Conservation (phyloP, 306 rosid genomes). For the Pyrus betulifolia region DNA sequence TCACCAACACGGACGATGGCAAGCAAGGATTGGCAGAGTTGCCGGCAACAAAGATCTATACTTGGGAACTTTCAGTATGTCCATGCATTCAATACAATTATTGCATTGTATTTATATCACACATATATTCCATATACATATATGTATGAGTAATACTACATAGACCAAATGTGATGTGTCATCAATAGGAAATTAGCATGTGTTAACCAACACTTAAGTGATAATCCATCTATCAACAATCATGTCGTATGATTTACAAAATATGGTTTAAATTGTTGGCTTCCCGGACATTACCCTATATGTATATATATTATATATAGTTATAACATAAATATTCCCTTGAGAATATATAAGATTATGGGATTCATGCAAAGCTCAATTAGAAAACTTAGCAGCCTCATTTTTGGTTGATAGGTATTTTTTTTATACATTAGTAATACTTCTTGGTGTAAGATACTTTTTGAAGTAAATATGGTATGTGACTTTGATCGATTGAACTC, state of each 20-base stretch:
- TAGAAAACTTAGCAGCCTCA: background rate
- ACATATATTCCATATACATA: background rate
- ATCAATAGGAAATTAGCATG: no score
- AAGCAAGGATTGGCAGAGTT: constrained; percentile 97
- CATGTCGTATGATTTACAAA: no score
- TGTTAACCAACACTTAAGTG: no score
- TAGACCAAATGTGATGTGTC: no score
- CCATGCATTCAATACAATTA: background rate
- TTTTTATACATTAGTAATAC: background rate
- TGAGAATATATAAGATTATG: background rate
- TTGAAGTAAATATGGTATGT: background rate
- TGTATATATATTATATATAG: no score
- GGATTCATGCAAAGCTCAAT: background rate
- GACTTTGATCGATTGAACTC: background rate
- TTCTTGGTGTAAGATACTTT: no score
- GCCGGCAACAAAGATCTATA: constrained; percentile 99
- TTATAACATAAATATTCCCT: background rate
- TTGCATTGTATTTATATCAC: background rate
- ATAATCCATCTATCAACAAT: no score
- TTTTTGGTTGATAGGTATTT: no score
- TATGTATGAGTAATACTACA: no score
- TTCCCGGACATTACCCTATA: no score
- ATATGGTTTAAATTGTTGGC: no score
- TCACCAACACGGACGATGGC: constrained; percentile 99
- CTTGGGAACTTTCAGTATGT: constrained; percentile 94